Conservation (phyloP, 352 stramenopile species). For the Elongisporangium undulatum region DNA sequence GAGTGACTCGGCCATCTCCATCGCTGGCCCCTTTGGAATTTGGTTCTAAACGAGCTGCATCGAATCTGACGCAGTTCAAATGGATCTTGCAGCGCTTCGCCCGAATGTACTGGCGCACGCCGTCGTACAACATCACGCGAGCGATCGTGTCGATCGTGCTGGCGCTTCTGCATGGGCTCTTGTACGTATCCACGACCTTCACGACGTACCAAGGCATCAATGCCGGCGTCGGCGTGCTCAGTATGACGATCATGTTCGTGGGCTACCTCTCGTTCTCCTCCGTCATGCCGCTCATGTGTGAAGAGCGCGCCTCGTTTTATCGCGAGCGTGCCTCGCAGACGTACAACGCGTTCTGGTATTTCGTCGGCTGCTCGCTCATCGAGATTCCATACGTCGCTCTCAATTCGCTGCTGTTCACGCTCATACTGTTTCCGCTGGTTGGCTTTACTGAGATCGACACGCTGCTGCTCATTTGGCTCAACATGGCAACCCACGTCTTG, state of each 20-base stretch:
- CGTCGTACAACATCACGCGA: constrained; percentile 82
- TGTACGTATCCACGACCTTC: constrained; percentile 36
- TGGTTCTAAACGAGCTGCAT: constrained; percentile 24
- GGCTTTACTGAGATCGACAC: constrained; percentile 19
- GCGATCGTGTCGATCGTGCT: constrained; percentile 47
- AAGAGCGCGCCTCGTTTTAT: constrained; percentile 88
- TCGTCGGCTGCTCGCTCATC: constrained; percentile 52
- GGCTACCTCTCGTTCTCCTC: not conserved
- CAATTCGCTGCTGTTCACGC: constrained; percentile 24
- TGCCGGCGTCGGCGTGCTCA: constrained; percentile 59
- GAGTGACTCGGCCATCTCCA: constrained; percentile 17
- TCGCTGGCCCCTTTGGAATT: constrained; percentile 27
- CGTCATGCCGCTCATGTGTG: constrained; percentile 50
- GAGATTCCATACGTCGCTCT: constrained; percentile 59
- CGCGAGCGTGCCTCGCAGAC: constrained; percentile 77
- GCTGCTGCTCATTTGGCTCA: constrained; percentile 27
- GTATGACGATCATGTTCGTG: constrained; percentile 29
- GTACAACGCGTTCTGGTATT: constrained; percentile 69
- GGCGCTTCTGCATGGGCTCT: constrained; percentile 59
- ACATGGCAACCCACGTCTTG: constrained; percentile 26
- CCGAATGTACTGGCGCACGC: constrained; percentile 83
- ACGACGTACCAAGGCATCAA: constrained; percentile 29
- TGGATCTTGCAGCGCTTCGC: constrained; percentile 46
- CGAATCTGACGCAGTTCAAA: constrained; percentile 16
- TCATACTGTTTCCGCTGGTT: constrained; percentile 26